A percentile compares a stretch with the other conserved stretches of the same genome.
These are phyloP conservation scores for Paspalum vaginatum DNA, from an alignment of 176 grass and related monocot species.

Conservation along the genomic window DNA sequence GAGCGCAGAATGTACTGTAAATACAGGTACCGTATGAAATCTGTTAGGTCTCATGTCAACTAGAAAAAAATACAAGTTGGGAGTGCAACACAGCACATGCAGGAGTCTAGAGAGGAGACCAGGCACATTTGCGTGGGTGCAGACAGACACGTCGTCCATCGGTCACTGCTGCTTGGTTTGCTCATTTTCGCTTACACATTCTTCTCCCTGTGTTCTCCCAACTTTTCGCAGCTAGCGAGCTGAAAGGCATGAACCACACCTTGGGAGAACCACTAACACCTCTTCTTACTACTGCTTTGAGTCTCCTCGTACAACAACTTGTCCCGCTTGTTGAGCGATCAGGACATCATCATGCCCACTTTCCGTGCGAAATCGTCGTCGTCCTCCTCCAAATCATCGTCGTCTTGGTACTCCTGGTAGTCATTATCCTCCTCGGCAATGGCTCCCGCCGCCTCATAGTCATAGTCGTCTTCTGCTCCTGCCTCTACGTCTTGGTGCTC, in stretches of 20 bases:
- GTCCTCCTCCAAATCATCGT: constrained; percentile 50
- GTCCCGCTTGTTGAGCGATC: neutral
- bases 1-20: neutral
- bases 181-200: constrained; percentile 17
- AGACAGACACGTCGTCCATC: constrained; percentile 4
- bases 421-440: constrained; percentile 47
- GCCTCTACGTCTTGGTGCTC: constrained; percentile 31
- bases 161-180: constrained; percentile 6
- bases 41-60: constrained; percentile 28
- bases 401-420: constrained; percentile 54
- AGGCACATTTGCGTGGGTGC: neutral
- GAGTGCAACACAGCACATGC: constrained; percentile 31
- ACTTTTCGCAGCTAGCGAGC: constrained; percentile 20
- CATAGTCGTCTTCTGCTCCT: constrained; percentile 44
- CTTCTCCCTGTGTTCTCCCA: constrained; percentile 22
- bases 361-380: constrained; percentile 59
- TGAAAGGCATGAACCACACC: constrained; percentile 31
- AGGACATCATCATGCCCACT: constrained; percentile 56
- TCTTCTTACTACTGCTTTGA: constrained; percentile 7
- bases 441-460: constrained; percentile 34
- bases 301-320: neutral
- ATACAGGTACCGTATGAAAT: constrained; percentile 23
- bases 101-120: neutral
- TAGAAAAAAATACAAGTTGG: constrained; percentile 29
- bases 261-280: constrained; percentile 19